These are phyloP conservation scores for Suhomyces kilbournensis DNA, from an alignment of 805 yeast genomes.

Conservation along the genomic window DNA sequence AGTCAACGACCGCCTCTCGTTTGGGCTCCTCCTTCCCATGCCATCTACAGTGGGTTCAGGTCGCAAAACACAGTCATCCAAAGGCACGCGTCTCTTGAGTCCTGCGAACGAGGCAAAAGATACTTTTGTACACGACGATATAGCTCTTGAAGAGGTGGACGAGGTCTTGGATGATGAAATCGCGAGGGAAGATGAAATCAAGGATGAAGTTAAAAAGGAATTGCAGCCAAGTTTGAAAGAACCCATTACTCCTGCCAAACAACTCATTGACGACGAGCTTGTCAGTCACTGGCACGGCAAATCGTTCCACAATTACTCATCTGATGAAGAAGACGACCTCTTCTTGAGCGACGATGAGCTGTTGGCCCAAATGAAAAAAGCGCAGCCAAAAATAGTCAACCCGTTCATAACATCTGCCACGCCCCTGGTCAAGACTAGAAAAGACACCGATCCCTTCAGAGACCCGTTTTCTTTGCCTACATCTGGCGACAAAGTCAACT, in stretches of 20 bases:
- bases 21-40: constrained; percentile 32
- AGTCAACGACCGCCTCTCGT: constrained; percentile 12
- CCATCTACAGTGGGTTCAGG: constrained; percentile 41
- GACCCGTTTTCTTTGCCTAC: constrained; percentile 10
- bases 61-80: constrained; percentile 16
- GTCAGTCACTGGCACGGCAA: constrained; percentile 39
- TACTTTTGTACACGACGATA: constrained; percentile 17
- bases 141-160: constrained; percentile 26
- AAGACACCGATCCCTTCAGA: neutral
- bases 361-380: constrained; percentile 19
- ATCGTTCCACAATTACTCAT: constrained; percentile 25
- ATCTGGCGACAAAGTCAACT: constrained; percentile 7
- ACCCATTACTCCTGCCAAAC: constrained; percentile 29
- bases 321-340: constrained; percentile 17
- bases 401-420: neutral
- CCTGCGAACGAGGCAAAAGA: constrained; percentile 18
- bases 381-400: constrained; percentile 1
- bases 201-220: neutral
- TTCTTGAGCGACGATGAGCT: neutral
- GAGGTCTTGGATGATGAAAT: neutral
- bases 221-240: constrained; percentile 1
- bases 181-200: neutral
- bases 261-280: constrained; percentile 31
- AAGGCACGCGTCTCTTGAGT: constrained; percentile 5
- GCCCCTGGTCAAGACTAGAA: neutral